Base-by-base conservation (phyloP, 495 filamentous ascomycete genomes). In the Sordaria brevicollis region DNA sequence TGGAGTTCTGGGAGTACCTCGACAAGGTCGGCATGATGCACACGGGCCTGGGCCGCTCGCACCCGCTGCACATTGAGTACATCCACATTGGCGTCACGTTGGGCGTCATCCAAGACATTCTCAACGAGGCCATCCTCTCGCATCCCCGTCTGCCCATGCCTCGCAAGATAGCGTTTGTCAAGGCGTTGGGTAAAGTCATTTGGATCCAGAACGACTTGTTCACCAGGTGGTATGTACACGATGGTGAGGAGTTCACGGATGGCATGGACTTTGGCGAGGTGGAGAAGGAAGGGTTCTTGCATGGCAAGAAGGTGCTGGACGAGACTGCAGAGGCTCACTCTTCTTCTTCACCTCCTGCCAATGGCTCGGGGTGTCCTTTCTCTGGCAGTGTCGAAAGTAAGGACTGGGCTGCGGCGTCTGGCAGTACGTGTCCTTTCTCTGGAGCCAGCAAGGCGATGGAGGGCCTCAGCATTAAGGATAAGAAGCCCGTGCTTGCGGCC, bases 161-260 rank as follows among this genome's bases (percentile, higher is more conserved):
- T 25, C 86, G 86, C 71, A 93, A 93, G 79, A 86, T 88, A 3
- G 88, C 87, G 4, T 82, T 92, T 19, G 81, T 92, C 35, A 90
- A 88, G 70, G 91, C 91, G 71, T 70, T 86, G 36, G 81, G 81
- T 65, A 86, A 86, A 74, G 81, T 86, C 33, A 81, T 86, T 57
- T 91, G 90, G 89, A 91, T 92, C 74, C 90, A 92, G 78, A 91
- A 92, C 73, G 91, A 94, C 76, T 81, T 94, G 21, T 91, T 94
- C 73, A 88, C 91, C 9, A 90, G 88, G 79, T 91, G 88, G 86
- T 90, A 91, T 70, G 85, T 90, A 5, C 82, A 85, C 31, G 90
- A 93, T 70, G 89, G 90, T 38, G 90, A 91, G 36, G 89, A 93
- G 76, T 92, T 82, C 71, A 86, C 81, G 31, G 87, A 87, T 2